These are phyloP conservation scores for Phragmites australis DNA, from an alignment of 176 grass and related monocot species.

Conservation along the genomic window DNA sequence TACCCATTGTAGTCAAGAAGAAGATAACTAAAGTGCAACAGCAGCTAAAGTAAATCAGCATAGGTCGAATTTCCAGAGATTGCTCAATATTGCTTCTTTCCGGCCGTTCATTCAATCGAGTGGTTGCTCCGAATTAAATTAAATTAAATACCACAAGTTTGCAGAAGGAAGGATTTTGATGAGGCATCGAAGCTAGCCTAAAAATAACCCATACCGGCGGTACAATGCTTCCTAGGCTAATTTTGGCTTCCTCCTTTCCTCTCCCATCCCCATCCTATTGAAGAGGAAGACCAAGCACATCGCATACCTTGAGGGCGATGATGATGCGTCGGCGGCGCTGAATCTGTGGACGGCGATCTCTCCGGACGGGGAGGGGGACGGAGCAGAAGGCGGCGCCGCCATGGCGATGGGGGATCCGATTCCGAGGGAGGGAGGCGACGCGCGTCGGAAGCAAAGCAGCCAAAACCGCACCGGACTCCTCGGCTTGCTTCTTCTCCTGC, in stretches of 20 bases:
- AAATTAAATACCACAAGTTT: not conserved
- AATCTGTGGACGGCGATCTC: constrained; percentile 30
- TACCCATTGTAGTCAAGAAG: not conserved
- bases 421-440: not conserved
- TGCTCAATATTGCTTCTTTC: not conserved
- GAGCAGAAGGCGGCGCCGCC: constrained; percentile 20
- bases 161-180: not conserved
- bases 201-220: not conserved
- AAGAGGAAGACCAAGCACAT: not conserved
- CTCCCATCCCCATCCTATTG: not conserved
- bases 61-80: not conserved
- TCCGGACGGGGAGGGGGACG: not conserved
- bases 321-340: not conserved
- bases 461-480: not conserved
- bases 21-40: not conserved
- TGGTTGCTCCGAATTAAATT: not conserved
- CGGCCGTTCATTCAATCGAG: not conserved
- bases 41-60: not conserved
- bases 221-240: constrained; percentile 5
- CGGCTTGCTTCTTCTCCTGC: not conserved
- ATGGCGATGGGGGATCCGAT: constrained; percentile 3
- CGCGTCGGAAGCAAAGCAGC: not conserved
- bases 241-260: not conserved
- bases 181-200: not conserved
- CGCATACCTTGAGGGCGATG: constrained; percentile 45